Conservation (phyloP, 805 yeast species). For the Suhomyces prunicola region DNA sequence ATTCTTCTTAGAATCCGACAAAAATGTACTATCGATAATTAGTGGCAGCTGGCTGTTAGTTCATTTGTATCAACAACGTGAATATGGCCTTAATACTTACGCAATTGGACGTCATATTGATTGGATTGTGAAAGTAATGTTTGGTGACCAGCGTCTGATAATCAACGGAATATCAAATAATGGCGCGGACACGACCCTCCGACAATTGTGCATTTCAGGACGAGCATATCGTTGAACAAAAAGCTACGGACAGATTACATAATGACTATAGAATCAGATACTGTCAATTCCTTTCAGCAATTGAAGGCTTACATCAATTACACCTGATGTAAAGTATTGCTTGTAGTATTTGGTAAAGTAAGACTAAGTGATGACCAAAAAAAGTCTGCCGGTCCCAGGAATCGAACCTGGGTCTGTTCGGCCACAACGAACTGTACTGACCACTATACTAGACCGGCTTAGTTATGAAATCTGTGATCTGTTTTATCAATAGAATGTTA, state of each 20-base stretch:
- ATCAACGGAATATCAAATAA: not conserved
- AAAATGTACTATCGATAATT: constrained; percentile 59
- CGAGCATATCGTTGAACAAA: not conserved
- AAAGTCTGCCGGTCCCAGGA: constrained; percentile 62
- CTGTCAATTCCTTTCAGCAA: not conserved
- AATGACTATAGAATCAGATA: too few relatives aligned
- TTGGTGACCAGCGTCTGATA: not conserved
- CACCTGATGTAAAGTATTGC: not conserved
- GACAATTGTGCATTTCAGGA: not conserved
- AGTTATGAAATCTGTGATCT: not conserved
- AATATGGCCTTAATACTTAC: not conserved
- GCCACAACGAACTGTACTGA: constrained; percentile 73
- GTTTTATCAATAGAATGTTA: too few relatives aligned
- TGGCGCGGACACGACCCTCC: not conserved
- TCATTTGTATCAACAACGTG: not conserved
- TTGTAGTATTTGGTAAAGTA: not conserved
- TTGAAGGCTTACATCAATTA: not conserved
- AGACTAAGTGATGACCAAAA: constrained; percentile 10
- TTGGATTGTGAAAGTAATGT: not conserved
- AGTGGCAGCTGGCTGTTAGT: constrained; percentile 25
- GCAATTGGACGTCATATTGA: not conserved
- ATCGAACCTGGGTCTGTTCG: constrained; percentile 73
- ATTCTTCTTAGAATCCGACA: constrained; percentile 61
- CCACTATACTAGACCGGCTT: constrained; percentile 58
- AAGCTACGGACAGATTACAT: not conserved